Evolutionary conservation across 2,329 filamentous ascomycete genomes (phyloP).

Genomic region (Hawksworthiomyces lignivorus): DNA sequence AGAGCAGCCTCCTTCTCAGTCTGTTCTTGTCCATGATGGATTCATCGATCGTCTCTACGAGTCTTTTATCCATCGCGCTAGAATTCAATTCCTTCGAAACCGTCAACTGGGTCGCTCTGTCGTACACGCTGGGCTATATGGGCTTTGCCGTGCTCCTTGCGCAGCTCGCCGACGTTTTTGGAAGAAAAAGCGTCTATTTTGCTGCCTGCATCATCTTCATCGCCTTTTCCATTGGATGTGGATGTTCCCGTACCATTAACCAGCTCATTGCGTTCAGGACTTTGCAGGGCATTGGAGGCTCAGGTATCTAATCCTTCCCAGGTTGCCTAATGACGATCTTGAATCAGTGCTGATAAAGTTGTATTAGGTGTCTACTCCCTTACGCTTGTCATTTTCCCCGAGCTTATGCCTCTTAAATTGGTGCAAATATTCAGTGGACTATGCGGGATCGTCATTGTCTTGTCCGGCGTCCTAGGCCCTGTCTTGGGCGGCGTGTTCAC

Average conservation of each 20-base stretch:
- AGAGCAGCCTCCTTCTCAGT: conserved; percentile 41
- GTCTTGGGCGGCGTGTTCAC: conserved; percentile 46
- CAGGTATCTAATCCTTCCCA: no score
- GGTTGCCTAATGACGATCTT: no score
- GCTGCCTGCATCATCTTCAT: conserved; percentile 46
- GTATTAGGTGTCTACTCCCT: no score
- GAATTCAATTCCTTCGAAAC: conserved; percentile 38
- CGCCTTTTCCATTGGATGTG: conserved; percentile 49
- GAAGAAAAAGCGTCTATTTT: conserved; percentile 43
- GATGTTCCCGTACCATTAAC: conserved; percentile 32
- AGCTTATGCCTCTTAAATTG: conserved; percentile 35
- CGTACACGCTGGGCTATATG: conserved; percentile 50
- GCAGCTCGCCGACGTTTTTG: conserved; percentile 45
- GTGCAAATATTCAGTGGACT: conserved; percentile 37
- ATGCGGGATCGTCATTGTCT: conserved; percentile 40
- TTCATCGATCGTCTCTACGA: conserved; percentile 52
- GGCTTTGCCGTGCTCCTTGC: conserved; percentile 49
- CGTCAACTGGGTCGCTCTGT: conserved; percentile 48
- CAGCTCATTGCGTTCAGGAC: conserved; percentile 44
- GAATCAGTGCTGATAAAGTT: no score
- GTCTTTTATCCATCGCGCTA: conserved; percentile 44
- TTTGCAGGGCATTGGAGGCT: conserved; percentile 44
- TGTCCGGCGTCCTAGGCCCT: conserved; percentile 43
- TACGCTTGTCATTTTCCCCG: conserved; percentile 46
- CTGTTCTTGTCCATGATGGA: conserved; percentile 52